These are phyloP conservation scores for Polymyxa betae DNA, from an alignment of 208 protist genomes.

Conservation along the genomic window DNA sequence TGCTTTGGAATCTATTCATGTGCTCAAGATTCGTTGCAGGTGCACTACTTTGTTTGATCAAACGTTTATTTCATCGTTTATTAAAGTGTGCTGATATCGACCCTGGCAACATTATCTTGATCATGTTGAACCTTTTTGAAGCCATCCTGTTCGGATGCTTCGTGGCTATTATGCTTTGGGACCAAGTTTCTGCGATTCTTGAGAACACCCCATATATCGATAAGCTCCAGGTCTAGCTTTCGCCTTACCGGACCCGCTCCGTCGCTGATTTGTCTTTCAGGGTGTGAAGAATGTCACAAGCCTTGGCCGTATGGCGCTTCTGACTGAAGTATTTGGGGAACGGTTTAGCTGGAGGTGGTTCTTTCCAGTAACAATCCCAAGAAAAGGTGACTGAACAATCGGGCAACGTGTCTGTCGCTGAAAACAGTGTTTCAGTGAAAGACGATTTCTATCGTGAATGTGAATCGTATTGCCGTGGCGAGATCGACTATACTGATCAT, in stretches of 20 bases:
- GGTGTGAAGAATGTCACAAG: not conserved
- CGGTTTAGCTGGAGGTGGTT: not conserved
- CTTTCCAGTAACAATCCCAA: not conserved
- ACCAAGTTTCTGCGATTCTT: conserved; percentile 12
- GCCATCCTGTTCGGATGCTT: conserved; percentile 43
- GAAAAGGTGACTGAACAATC: not conserved
- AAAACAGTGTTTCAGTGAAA: not conserved
- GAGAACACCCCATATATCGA: conserved; percentile 48
- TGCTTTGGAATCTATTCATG: conserved; percentile 3
- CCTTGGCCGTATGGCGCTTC: not conserved
- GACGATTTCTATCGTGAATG: conserved; percentile 8
- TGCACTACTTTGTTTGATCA: not conserved
- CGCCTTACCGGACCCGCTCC: not conserved
- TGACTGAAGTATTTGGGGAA: conserved; percentile 49
- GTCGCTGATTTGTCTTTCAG: not conserved
- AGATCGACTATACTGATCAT: not conserved
- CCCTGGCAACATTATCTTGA: not conserved
- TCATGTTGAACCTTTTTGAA: conserved; percentile 34
- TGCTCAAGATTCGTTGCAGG: not conserved
- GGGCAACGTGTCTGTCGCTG: not conserved
- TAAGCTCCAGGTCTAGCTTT: conserved; percentile 31
- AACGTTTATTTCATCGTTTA: not conserved
- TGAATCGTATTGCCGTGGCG: not conserved
- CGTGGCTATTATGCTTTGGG: conserved; percentile 42
- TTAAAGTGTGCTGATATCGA: not conserved